Evolutionary conservation across 2,329 filamentous ascomycete genomes (phyloP).

Genomic region (Fusarium sp.): DNA sequence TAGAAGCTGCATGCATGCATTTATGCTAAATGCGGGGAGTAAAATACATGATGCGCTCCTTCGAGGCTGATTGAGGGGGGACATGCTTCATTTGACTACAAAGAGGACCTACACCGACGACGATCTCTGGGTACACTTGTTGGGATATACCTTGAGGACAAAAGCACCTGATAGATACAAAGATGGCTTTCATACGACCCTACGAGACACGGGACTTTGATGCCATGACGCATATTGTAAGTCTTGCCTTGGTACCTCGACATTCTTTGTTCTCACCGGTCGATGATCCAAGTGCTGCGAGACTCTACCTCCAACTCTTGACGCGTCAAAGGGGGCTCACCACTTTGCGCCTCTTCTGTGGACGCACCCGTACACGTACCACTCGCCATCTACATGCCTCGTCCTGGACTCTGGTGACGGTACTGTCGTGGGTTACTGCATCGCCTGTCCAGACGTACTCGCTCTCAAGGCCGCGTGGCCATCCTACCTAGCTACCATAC

Average conservation of each 20-base stretch:
- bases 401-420: slow-evolving; percentile 62
- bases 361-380: slow-evolving; percentile 63
- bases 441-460: slow-evolving; percentile 59
- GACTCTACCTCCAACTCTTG: slow-evolving; percentile 60
- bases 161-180: not conserved
- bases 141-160: not conserved
- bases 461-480: slow-evolving; percentile 54
- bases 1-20: not conserved
- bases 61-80: not conserved
- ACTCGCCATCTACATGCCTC: slow-evolving; percentile 59
- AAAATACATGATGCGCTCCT: not conserved
- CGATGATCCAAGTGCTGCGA: slow-evolving; percentile 56
- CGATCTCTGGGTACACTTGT: not conserved
- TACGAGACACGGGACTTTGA: slow-evolving; percentile 56
- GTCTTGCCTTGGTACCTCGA: slow-evolving; percentile 15
- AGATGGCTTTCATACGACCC: slow-evolving; percentile 60
- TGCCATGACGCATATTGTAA: slow-evolving; percentile 56
- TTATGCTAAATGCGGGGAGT: not conserved
- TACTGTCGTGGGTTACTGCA: slow-evolving; percentile 61
- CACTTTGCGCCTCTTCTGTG: slow-evolving; percentile 62
- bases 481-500: slow-evolving; percentile 53
- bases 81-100: not conserved
- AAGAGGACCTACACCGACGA: not conserved
- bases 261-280: not conserved
- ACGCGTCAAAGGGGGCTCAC: slow-evolving; percentile 48